These are phyloP conservation scores for Protomyces inundatus DNA, from an alignment of 1,139 yeast species.

Conservation along the genomic window DNA sequence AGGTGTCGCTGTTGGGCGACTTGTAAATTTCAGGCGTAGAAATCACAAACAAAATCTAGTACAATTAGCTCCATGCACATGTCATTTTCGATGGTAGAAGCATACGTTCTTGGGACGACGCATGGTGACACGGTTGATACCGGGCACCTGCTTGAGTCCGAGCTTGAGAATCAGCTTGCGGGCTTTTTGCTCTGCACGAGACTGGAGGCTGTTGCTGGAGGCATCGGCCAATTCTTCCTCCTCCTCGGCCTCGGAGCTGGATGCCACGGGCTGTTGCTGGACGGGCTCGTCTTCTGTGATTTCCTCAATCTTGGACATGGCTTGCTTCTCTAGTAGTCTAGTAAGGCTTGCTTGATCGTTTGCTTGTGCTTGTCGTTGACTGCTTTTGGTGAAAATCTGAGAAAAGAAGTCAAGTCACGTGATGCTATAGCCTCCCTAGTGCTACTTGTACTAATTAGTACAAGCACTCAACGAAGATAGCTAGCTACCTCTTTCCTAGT, in stretches of 20 bases:
- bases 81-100: neutral
- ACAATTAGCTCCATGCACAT: neutral
- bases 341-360: too few relatives aligned
- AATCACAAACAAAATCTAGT: conserved; percentile 65
- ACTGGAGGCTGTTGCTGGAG: conserved; percentile 32
- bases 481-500: too few relatives aligned
- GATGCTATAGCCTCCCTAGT: neutral
- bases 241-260: conserved; percentile 16
- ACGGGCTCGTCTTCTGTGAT: conserved; percentile 18
- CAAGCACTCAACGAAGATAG: too few relatives aligned
- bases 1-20: conserved; percentile 83
- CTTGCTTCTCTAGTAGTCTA: neutral
- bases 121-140: conserved; percentile 92
- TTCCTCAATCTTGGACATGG: conserved; percentile 24
- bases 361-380: too few relatives aligned
- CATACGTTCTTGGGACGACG: conserved; percentile 82
- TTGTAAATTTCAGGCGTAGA: conserved; percentile 93
- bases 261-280: conserved; percentile 1
- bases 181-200: conserved; percentile 94
- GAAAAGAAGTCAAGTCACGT: neutral
- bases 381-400: neutral
- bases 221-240: conserved; percentile 14
- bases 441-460: neutral
- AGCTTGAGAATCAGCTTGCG: conserved; percentile 85
- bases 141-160: conserved; percentile 85